phyloP scores from a whole-genome alignment of 106 monocot genomes.

The Amphibolis antarctica region DNA sequence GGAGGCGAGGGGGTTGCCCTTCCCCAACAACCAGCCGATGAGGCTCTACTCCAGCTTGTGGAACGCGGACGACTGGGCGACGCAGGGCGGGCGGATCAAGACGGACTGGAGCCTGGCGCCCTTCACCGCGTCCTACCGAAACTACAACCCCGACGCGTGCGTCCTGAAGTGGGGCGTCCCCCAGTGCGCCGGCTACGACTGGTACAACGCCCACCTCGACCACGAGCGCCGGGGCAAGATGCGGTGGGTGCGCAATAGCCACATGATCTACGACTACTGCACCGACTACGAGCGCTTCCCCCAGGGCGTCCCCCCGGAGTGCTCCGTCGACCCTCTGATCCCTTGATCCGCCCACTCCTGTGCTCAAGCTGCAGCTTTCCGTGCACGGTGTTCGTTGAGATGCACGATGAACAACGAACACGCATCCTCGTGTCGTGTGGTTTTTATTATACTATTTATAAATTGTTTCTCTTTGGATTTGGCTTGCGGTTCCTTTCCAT shows the following conservation, averaged over 20 bases:
- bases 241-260: slow-evolving; percentile 16
- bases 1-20: slow-evolving; percentile 4
- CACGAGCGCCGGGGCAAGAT: neutral
- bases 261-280: slow-evolving; percentile 59
- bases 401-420: no score
- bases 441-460: no score
- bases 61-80: slow-evolving; percentile 17
- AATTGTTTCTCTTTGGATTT: no score
- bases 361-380: no score
- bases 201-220: no score
- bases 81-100: slow-evolving; percentile 12
- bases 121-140: slow-evolving; percentile 2
- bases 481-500: no score
- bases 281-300: slow-evolving; percentile 30
- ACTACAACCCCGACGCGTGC: neutral
- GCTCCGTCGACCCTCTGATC: no score
- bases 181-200: no score
- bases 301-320: slow-evolving; percentile 30
- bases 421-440: no score
- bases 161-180: no score
- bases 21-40: slow-evolving; percentile 12
- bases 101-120: slow-evolving; percentile 10
- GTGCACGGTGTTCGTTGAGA: no score
- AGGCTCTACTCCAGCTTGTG: slow-evolving; percentile 14
- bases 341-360: no score